Percentiles rank a stretch among this genome's conserved stretches.
Evolutionary conservation across 805 yeast species (phyloP).

Genomic region (Wickerhamomyces queroliae): DNA sequence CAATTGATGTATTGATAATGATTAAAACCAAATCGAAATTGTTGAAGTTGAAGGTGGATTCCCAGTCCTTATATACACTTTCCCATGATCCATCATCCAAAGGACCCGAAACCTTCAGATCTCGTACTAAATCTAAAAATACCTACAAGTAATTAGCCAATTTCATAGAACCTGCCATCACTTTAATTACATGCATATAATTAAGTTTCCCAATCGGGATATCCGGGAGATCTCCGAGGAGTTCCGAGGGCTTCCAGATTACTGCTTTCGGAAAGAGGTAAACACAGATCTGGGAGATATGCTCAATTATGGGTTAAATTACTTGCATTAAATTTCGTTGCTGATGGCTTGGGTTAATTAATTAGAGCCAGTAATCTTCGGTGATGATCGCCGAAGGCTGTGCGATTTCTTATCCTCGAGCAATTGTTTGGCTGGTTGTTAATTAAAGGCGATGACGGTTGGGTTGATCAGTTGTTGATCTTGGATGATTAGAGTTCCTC

Average conservation of each 20-base stretch:
- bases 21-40: background rate
- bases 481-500: too few relatives aligned
- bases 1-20: background rate
- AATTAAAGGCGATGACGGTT: too few relatives aligned
- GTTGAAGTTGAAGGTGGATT: background rate
- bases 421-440: too few relatives aligned
- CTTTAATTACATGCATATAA: conserved; percentile 1
- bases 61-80: background rate
- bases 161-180: background rate
- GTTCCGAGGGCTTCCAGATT: background rate
- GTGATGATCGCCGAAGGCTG: too few relatives aligned
- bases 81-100: background rate
- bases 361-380: too few relatives aligned
- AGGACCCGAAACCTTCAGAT: background rate
- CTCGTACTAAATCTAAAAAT: background rate
- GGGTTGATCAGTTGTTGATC: too few relatives aligned
- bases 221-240: background rate
- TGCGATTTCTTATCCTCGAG: too few relatives aligned
- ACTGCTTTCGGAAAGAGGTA: background rate
- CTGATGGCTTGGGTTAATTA: background rate
- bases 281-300: background rate
- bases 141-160: background rate
- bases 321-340: background rate
- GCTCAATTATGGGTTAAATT: background rate
- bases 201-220: background rate